Evolutionary conservation across 2,329 filamentous ascomycete genomes (phyloP), one percentile per base, ranked within the genome.

Genomic region (Akanthomyces muscarius): DNA sequence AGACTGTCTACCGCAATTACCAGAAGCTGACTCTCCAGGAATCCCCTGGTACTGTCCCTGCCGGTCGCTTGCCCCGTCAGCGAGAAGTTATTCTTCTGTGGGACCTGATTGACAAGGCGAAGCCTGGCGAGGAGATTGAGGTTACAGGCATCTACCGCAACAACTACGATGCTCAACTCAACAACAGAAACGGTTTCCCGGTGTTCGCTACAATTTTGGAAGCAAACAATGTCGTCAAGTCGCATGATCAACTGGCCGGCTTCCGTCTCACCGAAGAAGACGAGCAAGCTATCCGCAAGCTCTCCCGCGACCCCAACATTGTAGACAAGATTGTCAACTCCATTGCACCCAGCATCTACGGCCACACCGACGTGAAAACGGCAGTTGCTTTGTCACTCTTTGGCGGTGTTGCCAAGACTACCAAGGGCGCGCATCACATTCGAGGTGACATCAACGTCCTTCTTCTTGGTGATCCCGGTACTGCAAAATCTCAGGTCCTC

Each of bases 401-500:
- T 69, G 95, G 95, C 48, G 95, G 95, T 71, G 93, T 98, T 25
- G 89, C 90, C 71, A 99, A 99, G 78, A 86, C 86, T 62, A 90
- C 92, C n/a, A 89, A 89, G 72, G 95, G 94, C 64, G 89, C 89
- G 66, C 94, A 96, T 77, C 87, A 90, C 36, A 92, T 99, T 66
- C 89, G 95, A 81, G 95, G 95, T 66, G 95, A 99, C 75, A 99
- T 99, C 82, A 99, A 99, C 73, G 91, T 99, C 4, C 84, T 99
- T 6, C 87, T 99, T 1, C 89, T 99, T 13, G 95, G 95, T 79
- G 95, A 99, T 71, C 95, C 95, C 0, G 95, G 95, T 81, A 99
- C 95, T 1, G 95, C 95, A 70, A 99, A 99, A 76, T 99, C 95
- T 0, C 95, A 99, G 75, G 87, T 98, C 16, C 85, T 99, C 66